Conservation (phyloP, 1,284 basidiomycete genomes). For the Neolentinus lepideus region DNA sequence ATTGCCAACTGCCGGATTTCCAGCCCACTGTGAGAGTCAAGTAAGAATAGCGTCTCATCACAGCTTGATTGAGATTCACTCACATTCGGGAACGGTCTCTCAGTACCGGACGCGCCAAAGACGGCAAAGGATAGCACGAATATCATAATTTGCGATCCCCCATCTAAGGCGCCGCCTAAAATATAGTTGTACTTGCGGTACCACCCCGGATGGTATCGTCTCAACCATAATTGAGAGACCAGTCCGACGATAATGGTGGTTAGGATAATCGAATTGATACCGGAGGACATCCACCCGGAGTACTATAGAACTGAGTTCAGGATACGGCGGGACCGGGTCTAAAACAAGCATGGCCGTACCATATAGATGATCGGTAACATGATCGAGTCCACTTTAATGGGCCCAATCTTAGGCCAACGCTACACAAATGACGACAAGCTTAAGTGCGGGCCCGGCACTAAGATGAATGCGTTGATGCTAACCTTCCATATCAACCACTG, state of each 20-base stretch:
- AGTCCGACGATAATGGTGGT: slow-evolving; percentile 41
- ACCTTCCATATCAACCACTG: slow-evolving; percentile 48
- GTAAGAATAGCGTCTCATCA: background rate
- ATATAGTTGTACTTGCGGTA: slow-evolving; percentile 67
- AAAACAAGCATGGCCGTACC: slow-evolving; percentile 18
- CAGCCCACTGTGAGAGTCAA: slow-evolving; percentile 36
- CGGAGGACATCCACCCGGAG: slow-evolving; percentile 30
- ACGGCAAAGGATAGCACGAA: slow-evolving; percentile 66
- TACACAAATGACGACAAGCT: slow-evolving; percentile 10
- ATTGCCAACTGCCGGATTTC: slow-evolving; percentile 44
- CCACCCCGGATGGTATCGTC: slow-evolving; percentile 44
- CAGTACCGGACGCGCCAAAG: slow-evolving; percentile 51
- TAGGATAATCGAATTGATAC: background rate
- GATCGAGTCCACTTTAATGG: slow-evolving; percentile 35
- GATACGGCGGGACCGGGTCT: background rate
- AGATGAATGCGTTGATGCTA: slow-evolving; percentile 15
- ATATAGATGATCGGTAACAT: slow-evolving; percentile 49
- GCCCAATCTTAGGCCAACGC: slow-evolving; percentile 46
- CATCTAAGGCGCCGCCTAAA: slow-evolving; percentile 59
- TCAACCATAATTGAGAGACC: slow-evolving; percentile 51
- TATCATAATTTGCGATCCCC: slow-evolving; percentile 61
- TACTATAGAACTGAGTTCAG: slow-evolving; percentile 23
- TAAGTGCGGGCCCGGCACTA: slow-evolving; percentile 17
- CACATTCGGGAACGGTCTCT: slow-evolving; percentile 41
- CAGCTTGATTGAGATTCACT: background rate